phyloP scores from a whole-genome alignment of 169 alveolate species.

The Plasmodium relictum region DNA sequence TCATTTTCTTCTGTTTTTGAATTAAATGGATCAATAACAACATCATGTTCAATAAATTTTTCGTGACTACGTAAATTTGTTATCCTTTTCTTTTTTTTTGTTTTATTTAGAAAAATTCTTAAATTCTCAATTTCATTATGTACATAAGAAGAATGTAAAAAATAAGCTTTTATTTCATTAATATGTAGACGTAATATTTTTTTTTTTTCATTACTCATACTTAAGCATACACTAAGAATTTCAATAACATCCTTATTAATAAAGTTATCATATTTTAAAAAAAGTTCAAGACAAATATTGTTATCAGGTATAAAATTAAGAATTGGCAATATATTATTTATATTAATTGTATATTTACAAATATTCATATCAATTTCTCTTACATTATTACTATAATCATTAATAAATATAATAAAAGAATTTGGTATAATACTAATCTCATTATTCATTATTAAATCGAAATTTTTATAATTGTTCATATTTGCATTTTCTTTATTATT shows the following conservation, averaged over 20 bases:
- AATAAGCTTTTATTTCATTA: slow-evolving; percentile 28
- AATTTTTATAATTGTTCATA: slow-evolving; percentile 16
- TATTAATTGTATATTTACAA: slow-evolving; percentile 49
- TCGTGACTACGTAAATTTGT: slow-evolving; percentile 9
- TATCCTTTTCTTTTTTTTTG: slow-evolving; percentile 4
- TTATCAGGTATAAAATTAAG: slow-evolving; percentile 52
- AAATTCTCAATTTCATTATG: slow-evolving; percentile 46
- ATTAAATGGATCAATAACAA: slow-evolving; percentile 49
- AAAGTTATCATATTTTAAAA: slow-evolving; percentile 60
- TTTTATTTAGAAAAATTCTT: slow-evolving; percentile 35
- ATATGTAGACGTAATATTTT: slow-evolving; percentile 38
- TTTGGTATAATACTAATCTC: slow-evolving; percentile 33
- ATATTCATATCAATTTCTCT: slow-evolving; percentile 61
- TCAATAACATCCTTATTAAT: slow-evolving; percentile 65
- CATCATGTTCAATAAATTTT: slow-evolving; percentile 63
- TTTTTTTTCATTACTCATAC: slow-evolving; percentile 22
- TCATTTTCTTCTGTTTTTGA: slow-evolving; percentile 25
- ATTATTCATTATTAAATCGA: slow-evolving; percentile 54
- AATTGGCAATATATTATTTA: slow-evolving; percentile 60
- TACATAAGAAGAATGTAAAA: slow-evolving; percentile 22
- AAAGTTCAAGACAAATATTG: slow-evolving; percentile 53
- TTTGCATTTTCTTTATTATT: not conserved
- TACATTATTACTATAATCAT: slow-evolving; percentile 57
- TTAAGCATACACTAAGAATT: slow-evolving; percentile 31
- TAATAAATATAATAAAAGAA: slow-evolving; percentile 18